Evolutionary conservation across 2,329 filamentous ascomycete genomes (phyloP), one percentile per base, ranked within the genome.

Genomic region (Thelonectria blattea): DNA sequence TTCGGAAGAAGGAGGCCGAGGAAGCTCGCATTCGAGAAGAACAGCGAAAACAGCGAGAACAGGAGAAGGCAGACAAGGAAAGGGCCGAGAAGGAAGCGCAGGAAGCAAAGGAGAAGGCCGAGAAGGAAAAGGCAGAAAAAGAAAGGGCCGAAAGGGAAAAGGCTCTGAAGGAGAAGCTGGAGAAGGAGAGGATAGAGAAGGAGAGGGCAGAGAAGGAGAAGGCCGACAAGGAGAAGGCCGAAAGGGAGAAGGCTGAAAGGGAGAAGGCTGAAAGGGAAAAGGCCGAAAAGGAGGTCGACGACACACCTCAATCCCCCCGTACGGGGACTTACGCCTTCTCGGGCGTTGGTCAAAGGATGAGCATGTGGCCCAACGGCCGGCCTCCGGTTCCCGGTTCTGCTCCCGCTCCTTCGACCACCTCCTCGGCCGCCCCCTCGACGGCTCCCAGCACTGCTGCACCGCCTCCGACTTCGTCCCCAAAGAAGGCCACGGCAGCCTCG

Each of bases 281-380:
- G 54, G 42, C 22, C 1, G 71, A 46, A 27, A 46, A 46, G 20
- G 43, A 46, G 18, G 18, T 9, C 22, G 70, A 71, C 63, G 69
- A 71, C 15, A 70, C 60, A 10, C 76, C 74, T 34, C 72, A 68
- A 20, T 63, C 70, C 34, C 68, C 72, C 46, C 79, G 82, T 62
- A 79, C 80, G 62, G 76, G 79, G 42, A 82, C 79, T n/a, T 89
- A 89, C 69, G 86, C 87, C 58, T 89, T 80, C 75, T 86, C 84
- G 56, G 83, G 86, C 32, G 84, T 88, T 20, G 89, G 89, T 52
- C 89, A 91, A 75, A 88, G 83, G 75, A 88, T 83, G 51, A 90
- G 87, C 74, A 88, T 88, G 67, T 91, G 89, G 84, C 88, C 88
- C 6, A 86, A 83, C 69, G 87, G 83, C 66, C 83, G 81, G 64